Conservation (phyloP, 2,329 filamentous ascomycete genomes). For the Microascus cirrosus region DNA sequence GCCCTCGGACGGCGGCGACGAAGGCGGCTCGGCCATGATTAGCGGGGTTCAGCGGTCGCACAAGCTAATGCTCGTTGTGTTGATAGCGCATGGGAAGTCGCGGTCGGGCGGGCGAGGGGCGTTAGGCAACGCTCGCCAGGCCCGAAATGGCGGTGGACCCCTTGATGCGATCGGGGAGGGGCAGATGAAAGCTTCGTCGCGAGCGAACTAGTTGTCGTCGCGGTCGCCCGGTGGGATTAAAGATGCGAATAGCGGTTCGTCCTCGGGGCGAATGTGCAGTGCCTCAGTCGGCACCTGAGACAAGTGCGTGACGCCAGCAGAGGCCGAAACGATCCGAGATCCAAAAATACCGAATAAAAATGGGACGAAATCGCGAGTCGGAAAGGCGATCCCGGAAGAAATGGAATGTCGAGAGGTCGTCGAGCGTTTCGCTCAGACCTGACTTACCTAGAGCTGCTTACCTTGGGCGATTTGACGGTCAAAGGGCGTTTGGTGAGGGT, state of each 20-base stretch:
- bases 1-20: conserved; percentile 46
- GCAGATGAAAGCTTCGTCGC: not conserved
- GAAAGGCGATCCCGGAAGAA: not conserved
- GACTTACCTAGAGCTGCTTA: not conserved
- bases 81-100: not conserved
- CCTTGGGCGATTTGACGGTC: conserved; percentile 2
- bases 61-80: conserved; percentile 1
- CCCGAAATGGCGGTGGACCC: not conserved
- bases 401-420: not conserved
- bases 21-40: conserved; percentile 48
- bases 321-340: not conserved
- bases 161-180: not conserved
- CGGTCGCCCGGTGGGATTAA: not conserved
- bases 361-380: not conserved
- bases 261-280: not conserved
- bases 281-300: not conserved
- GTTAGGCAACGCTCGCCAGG: not conserved
- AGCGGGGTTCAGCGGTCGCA: not conserved
- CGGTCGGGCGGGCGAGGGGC: not conserved
- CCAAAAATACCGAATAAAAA: not conserved
- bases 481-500: not conserved
- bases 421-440: not conserved
- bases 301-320: not conserved
- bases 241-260: not conserved
- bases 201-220: not conserved